Evolutionary conservation across 2,329 filamentous ascomycete species (phyloP).

Genomic region (Periconia macrospinosa): DNA sequence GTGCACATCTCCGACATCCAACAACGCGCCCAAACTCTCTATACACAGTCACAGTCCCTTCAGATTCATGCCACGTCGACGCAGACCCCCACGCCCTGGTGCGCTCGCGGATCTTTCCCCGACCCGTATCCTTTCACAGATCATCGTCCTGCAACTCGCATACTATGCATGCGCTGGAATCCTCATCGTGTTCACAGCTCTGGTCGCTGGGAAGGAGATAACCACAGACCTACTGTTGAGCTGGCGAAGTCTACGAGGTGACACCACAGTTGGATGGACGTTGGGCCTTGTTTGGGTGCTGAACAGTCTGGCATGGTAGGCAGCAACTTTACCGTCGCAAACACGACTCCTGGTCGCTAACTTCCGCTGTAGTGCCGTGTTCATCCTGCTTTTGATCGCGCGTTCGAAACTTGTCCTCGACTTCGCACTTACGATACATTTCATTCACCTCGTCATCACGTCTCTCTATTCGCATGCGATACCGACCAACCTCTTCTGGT

Average conservation of each 20-base stretch:
- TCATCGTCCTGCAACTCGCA: constrained; percentile 63
- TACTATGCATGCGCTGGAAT: constrained; percentile 65
- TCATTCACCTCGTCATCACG: constrained; percentile 76
- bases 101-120: constrained; percentile 68
- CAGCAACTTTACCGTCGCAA: neutral
- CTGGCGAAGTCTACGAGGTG: constrained; percentile 66
- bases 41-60: constrained; percentile 11
- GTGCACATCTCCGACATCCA: constrained; percentile 3
- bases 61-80: constrained; percentile 56
- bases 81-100: constrained; percentile 66
- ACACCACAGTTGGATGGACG: constrained; percentile 72
- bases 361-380: constrained; percentile 65
- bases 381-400: constrained; percentile 79
- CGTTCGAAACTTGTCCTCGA: constrained; percentile 94
- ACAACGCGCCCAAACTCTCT: constrained; percentile 2
- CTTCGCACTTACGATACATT: constrained; percentile 87
- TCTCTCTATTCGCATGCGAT: constrained; percentile 76
- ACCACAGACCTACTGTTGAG: constrained; percentile 62
- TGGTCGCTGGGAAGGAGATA: constrained; percentile 65
- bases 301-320: constrained; percentile 66
- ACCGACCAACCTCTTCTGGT: constrained; percentile 84
- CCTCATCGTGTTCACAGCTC: constrained; percentile 68
- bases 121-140: constrained; percentile 68
- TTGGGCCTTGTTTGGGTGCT: constrained; percentile 68
- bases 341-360: constrained; percentile 14